Conservation (phyloP, 2,329 filamentous ascomycete genomes). For the Diplodia seriata region DNA sequence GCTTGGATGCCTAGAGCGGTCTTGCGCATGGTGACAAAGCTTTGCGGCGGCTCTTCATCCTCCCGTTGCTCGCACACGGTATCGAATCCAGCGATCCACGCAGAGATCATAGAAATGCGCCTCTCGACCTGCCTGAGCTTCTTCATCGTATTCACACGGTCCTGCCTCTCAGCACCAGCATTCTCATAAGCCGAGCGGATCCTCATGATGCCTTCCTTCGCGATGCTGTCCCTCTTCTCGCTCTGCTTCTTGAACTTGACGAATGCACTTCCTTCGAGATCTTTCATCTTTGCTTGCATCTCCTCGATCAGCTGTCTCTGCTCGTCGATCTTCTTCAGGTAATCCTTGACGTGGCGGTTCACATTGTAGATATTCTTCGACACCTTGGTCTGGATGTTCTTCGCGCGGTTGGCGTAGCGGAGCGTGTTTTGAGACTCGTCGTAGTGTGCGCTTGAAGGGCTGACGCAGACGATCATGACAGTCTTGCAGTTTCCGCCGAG, state of each 20-base stretch:
- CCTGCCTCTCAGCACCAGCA: constrained; percentile 75
- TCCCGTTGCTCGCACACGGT: constrained; percentile 75
- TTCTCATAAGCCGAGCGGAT: constrained; percentile 86
- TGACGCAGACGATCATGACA: constrained; percentile 99
- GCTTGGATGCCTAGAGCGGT: constrained; percentile 86
- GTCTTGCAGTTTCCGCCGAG: constrained; percentile 98
- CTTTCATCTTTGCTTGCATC: constrained; percentile 89
- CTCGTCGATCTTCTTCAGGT: constrained; percentile 98
- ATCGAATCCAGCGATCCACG: constrained; percentile 94
- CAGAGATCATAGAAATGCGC: constrained; percentile 82
- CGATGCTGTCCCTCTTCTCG: constrained; percentile 79
- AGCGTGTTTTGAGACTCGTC: constrained; percentile 98
- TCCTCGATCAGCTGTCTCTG: constrained; percentile 98
- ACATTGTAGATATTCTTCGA: constrained; percentile 99
- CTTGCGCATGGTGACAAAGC: constrained; percentile 78
- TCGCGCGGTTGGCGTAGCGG: constrained; percentile 94
- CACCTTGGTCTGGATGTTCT: constrained; percentile 99
- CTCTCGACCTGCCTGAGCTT: constrained; percentile 82
- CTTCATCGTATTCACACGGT: constrained; percentile 80
- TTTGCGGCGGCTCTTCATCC: constrained; percentile 69
- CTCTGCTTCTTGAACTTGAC: constrained; percentile 89
- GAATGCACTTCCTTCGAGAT: constrained; percentile 81
- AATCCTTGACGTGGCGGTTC: constrained; percentile 98
- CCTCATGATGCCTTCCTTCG: constrained; percentile 78
- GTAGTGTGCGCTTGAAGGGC: constrained; percentile 93